Evolutionary conservation across 2,329 filamentous ascomycete genomes (phyloP).

Genomic region (Beauveria sp.): DNA sequence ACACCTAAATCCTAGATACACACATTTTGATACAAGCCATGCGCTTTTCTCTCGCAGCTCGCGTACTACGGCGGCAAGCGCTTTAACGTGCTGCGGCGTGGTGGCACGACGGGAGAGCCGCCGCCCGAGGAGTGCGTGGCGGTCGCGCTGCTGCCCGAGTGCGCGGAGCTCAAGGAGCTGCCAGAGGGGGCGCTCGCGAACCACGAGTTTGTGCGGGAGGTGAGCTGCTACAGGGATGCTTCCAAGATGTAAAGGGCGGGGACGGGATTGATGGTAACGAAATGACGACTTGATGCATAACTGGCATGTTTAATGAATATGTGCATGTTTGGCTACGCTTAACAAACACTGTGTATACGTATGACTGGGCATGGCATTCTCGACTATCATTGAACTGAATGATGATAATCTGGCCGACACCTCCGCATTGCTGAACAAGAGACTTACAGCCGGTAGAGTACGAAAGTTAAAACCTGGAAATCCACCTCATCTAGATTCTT

Average conservation of each 20-base stretch:
- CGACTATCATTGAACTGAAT: no score
- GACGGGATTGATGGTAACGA: not conserved
- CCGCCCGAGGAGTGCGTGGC: constrained; percentile 29
- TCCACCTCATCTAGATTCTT: no score
- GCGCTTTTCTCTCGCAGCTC: constrained; percentile 32
- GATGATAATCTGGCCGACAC: no score
- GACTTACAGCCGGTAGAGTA: no score
- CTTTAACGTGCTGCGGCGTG: constrained; percentile 23
- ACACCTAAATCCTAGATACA: no score
- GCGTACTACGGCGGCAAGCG: constrained; percentile 26
- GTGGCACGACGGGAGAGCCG: constrained; percentile 16
- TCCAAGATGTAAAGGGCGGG: not conserved
- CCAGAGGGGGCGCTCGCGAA: constrained; percentile 22
- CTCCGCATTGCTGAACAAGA: no score
- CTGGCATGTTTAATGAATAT: no score
- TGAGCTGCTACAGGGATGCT: constrained; percentile 29
- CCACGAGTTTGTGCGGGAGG: constrained; percentile 25
- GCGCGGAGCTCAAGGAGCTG: constrained; percentile 24
- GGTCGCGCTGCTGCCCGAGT: constrained; percentile 31
- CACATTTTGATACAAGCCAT: constrained; percentile 15
- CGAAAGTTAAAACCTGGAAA: no score
- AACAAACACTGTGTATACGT: no score
- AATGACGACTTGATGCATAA: no score
- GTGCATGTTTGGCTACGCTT: no score
- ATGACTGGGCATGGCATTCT: no score